Percentiles rank a stretch among this genome's conserved stretches.
phyloP scores from a whole-genome alignment of 495 filamentous ascomycete genomes.

The Astrothelium macrocarpum region DNA sequence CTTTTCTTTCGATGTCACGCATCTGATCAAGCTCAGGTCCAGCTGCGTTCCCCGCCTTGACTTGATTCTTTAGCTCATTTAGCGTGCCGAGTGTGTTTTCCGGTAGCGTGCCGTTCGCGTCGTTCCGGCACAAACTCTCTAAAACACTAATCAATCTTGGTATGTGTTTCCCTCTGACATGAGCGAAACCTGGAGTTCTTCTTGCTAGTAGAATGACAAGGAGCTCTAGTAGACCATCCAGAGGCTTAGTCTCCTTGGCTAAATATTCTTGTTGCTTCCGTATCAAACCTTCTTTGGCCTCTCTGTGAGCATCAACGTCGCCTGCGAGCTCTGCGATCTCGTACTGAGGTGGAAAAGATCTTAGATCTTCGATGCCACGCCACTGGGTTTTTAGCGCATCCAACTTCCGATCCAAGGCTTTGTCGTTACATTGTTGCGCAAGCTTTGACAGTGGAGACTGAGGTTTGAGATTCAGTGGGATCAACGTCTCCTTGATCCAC shows the following conservation, averaged over 20 bases:
- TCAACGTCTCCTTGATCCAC: background rate
- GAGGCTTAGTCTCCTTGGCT: background rate
- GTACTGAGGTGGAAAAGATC: background rate
- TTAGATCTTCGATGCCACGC: background rate
- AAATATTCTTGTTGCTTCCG: background rate
- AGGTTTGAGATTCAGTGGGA: background rate
- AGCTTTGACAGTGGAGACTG: background rate
- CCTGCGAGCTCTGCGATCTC: background rate
- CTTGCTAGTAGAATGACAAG: background rate
- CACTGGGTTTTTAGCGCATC: background rate
- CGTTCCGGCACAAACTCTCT: background rate
- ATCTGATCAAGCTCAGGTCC: background rate
- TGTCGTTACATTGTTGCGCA: conserved; percentile 2
- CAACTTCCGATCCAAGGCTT: background rate
- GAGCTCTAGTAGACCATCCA: background rate
- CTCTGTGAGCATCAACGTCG: background rate
- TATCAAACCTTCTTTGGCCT: background rate
- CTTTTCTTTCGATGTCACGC: background rate
- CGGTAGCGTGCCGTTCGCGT: background rate
- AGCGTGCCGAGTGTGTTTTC: background rate
- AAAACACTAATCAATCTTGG: background rate
- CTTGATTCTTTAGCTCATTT: background rate
- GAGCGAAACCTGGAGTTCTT: background rate
- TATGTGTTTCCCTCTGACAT: conserved; percentile 3
- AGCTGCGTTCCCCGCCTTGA: background rate